A percentile compares a stretch with the other conserved stretches of the same genome.
Conservation (phyloP, 2,329 filamentous ascomycete species). For the Pleomassaria siparia region DNA sequence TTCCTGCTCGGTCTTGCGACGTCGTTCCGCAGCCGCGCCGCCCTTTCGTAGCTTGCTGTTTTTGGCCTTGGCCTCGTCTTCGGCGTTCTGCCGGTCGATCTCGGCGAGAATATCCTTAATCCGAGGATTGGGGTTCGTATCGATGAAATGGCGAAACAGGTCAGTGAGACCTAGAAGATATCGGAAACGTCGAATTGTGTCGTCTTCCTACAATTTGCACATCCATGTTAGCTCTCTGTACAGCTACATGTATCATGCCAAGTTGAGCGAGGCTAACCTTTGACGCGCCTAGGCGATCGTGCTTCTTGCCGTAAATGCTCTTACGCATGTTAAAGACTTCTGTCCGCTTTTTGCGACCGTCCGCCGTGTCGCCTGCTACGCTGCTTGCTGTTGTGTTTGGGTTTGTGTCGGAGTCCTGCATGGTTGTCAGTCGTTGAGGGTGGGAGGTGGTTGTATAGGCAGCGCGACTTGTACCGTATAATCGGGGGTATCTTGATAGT, state of each 20-base stretch:
- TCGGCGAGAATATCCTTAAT: conserved; percentile 92
- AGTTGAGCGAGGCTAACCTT: conserved; percentile 62
- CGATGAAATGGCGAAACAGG: conserved; percentile 97
- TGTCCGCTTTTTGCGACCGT: conserved; percentile 82
- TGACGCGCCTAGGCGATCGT: conserved; percentile 85
- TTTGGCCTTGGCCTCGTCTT: conserved; percentile 67
- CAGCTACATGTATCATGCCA: conserved; percentile 1
- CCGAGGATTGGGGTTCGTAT: conserved; percentile 92
- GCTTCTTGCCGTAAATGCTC: conserved; percentile 92
- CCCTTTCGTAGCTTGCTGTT: conserved; percentile 79
- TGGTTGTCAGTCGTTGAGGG: conserved; percentile 20
- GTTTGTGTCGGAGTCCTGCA: conserved; percentile 65
- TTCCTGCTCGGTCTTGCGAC: conserved; percentile 91
- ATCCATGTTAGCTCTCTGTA: conserved; percentile 8
- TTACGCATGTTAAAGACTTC: conserved; percentile 88
- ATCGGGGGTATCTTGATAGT: conserved; percentile 62
- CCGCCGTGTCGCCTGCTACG: conserved; percentile 72
- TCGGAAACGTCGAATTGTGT: conserved; percentile 89
- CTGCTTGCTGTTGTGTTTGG: conserved; percentile 77
- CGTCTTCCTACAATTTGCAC: conserved; percentile 69
- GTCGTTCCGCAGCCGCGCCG: conserved; percentile 75
- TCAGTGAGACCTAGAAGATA: conserved; percentile 95
- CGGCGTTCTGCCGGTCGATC: conserved; percentile 89
- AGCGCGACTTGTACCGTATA: conserved; percentile 53
- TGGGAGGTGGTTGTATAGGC: conserved; percentile 1